phyloP scores from a whole-genome alignment of 192 early-diverging fungal species.

The Dissophora ornata region DNA sequence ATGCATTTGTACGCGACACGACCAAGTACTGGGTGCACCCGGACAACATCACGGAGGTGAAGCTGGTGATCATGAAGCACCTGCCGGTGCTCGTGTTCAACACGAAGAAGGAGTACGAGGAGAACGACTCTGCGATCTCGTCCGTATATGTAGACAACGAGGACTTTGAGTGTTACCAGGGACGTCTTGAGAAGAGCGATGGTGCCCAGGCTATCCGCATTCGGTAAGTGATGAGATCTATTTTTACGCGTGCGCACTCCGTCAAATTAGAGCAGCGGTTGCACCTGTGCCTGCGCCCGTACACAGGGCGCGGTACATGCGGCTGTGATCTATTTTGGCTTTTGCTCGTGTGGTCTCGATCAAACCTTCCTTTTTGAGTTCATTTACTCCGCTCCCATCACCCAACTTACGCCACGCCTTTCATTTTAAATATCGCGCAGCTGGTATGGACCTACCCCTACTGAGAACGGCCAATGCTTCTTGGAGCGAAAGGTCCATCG shows the following conservation, averaged over 20 bases:
- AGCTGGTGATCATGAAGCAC: slow-evolving; percentile 89
- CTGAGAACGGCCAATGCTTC: slow-evolving; percentile 78
- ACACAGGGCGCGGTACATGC: too few relatives aligned
- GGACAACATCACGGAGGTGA: slow-evolving; percentile 94
- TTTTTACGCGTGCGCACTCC: not conserved
- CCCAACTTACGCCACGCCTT: not conserved
- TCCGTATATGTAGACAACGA: slow-evolving; percentile 95
- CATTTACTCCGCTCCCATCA: not conserved
- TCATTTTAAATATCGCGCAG: not conserved
- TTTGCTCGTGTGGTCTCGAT: not conserved
- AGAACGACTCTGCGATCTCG: slow-evolving; percentile 90
- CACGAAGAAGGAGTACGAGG: slow-evolving; percentile 62
- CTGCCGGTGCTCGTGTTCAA: slow-evolving; percentile 92
- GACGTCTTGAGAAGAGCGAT: slow-evolving; percentile 87
- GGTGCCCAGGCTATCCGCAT: slow-evolving; percentile 92
- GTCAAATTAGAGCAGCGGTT: too few relatives aligned
- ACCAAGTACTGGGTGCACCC: slow-evolving; percentile 97
- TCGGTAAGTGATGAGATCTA: slow-evolving; percentile 55
- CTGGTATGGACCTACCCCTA: slow-evolving; percentile 89
- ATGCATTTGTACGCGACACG: slow-evolving; percentile 70
- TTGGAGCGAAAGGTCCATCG: slow-evolving; percentile 70
- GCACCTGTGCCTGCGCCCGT: not conserved
- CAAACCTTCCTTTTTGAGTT: not conserved
- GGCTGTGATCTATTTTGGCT: too few relatives aligned
- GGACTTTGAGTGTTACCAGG: slow-evolving; percentile 87